A percentile compares a stretch with the other conserved stretches of the same genome.
These are phyloP conservation scores for Lophiotrema nucula DNA, from an alignment of 495 filamentous ascomycete genomes.

Conservation along the genomic window DNA sequence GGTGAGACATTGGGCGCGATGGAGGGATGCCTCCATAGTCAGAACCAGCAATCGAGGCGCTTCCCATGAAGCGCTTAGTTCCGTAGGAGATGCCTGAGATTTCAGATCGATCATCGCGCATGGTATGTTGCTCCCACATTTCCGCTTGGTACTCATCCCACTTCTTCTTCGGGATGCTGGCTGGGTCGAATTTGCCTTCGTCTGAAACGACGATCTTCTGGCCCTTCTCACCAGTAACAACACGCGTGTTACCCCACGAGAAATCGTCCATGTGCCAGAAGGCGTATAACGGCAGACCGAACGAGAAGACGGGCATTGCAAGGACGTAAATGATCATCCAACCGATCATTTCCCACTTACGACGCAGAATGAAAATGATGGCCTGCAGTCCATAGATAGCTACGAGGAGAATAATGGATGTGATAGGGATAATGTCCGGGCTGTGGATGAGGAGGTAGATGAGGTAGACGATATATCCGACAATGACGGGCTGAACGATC, in stretches of 20 bases:
- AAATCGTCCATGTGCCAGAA: conserved; percentile 99
- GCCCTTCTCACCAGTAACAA: conserved; percentile 95
- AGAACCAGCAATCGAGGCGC: conserved; percentile 49
- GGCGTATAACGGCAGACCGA: conserved; percentile 86
- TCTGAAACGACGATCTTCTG: conserved; percentile 91
- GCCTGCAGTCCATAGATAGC: conserved; percentile 96
- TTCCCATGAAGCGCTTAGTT: conserved; percentile 63
- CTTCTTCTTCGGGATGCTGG: conserved; percentile 89
- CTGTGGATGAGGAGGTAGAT: conserved; percentile 67
- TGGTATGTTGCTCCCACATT: conserved; percentile 89
- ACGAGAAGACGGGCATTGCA: conserved; percentile 88
- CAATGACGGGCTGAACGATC: conserved; percentile 83
- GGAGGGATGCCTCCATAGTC: conserved; percentile 58
- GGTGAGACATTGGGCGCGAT: conserved; percentile 72
- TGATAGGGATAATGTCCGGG: conserved; percentile 67
- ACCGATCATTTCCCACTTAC: conserved; percentile 99
- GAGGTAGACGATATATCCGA: conserved; percentile 90
- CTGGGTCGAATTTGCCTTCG: conserved; percentile 96
- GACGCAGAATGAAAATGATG: conserved; percentile 91
- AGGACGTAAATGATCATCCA: conserved; percentile 98
- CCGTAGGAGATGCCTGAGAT: conserved; percentile 87
- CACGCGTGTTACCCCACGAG: conserved; percentile 93
- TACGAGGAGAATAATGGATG: conserved; percentile 82
- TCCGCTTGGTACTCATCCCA: conserved; percentile 99
- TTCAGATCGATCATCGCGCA: conserved; percentile 83